Conservation (phyloP, 495 filamentous ascomycete genomes). For the Cetradonia linearis region DNA sequence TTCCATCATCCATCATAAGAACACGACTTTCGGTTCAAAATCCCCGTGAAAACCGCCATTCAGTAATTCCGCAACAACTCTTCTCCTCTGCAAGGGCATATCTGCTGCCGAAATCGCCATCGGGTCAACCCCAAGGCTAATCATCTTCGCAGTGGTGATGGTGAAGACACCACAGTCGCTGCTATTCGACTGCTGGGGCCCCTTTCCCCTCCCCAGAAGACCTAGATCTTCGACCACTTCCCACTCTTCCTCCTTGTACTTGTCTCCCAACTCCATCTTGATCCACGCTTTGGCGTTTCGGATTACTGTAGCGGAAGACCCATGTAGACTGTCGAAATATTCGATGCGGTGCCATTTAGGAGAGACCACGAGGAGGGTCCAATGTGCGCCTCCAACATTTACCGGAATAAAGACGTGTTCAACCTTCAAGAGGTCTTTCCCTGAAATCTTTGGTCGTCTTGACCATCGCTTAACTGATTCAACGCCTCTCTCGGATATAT, state of each 20-base stretch:
- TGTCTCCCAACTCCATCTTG: slow-evolving; percentile 42
- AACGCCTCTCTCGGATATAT: slow-evolving; percentile 44
- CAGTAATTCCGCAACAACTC: slow-evolving; percentile 60
- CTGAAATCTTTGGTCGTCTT: slow-evolving; percentile 46
- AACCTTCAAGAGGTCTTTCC: slow-evolving; percentile 42
- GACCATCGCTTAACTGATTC: slow-evolving; percentile 42
- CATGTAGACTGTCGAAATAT: slow-evolving; percentile 64
- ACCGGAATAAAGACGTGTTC: slow-evolving; percentile 56
- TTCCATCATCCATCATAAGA: neutral
- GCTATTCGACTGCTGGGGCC: slow-evolving; percentile 54
- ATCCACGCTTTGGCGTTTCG: slow-evolving; percentile 46
- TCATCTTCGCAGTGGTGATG: slow-evolving; percentile 60
- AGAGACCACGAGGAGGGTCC: slow-evolving; percentile 62
- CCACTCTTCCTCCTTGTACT: slow-evolving; percentile 57
- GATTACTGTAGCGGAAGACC: slow-evolving; percentile 29
- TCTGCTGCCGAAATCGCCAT: slow-evolving; percentile 46
- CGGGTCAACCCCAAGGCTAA: slow-evolving; percentile 55
- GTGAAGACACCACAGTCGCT: slow-evolving; percentile 77
- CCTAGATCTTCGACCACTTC: slow-evolving; percentile 34
- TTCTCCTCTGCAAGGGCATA: slow-evolving; percentile 46
- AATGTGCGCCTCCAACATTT: slow-evolving; percentile 37
- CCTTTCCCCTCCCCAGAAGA: slow-evolving; percentile 18
- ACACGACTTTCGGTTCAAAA: slow-evolving; percentile 19
- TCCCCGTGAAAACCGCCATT: slow-evolving; percentile 48
- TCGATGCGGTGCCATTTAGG: slow-evolving; percentile 53